Evolutionary conservation across 148 eudicot species (phyloP).

Genomic region (Chenopodium album): DNA sequence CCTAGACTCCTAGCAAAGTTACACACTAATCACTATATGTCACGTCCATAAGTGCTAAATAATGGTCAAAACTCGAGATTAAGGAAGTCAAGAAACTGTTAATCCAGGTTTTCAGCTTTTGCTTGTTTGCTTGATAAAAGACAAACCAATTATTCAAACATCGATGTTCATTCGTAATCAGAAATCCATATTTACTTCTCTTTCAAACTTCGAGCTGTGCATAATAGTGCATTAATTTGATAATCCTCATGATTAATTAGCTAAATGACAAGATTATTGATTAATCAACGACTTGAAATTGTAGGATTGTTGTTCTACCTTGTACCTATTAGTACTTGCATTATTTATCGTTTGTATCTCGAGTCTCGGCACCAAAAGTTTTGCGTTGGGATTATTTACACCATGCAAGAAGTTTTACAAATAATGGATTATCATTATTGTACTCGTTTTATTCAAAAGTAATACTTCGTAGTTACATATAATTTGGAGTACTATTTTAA

Average conservation of each 20-base stretch:
- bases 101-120: slow-evolving; percentile 5
- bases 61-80: not conserved
- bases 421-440: too few relatives aligned
- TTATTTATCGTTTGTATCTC: not conserved
- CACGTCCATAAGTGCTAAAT: not conserved
- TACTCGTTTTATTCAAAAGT: too few relatives aligned
- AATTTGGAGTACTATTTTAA: too few relatives aligned
- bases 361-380: not conserved
- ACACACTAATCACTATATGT: not conserved
- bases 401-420: too few relatives aligned
- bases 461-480: too few relatives aligned
- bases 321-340: not conserved
- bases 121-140: not conserved
- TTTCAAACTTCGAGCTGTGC: slow-evolving; percentile 5
- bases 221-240: not conserved
- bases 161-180: not conserved
- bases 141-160: not conserved
- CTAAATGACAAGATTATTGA: slow-evolving; percentile 8
- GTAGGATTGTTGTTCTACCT: not conserved
- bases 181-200: not conserved
- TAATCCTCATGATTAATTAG: slow-evolving; percentile 16
- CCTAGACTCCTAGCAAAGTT: not conserved
- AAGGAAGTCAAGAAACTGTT: not conserved
- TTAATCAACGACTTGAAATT: not conserved
- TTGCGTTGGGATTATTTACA: not conserved